A percentile compares a stretch with the other conserved stretches of the same genome.
phyloP scores from a whole-genome alignment of 495 filamentous ascomycete genomes.

The Aspergillus coremiiformis region DNA sequence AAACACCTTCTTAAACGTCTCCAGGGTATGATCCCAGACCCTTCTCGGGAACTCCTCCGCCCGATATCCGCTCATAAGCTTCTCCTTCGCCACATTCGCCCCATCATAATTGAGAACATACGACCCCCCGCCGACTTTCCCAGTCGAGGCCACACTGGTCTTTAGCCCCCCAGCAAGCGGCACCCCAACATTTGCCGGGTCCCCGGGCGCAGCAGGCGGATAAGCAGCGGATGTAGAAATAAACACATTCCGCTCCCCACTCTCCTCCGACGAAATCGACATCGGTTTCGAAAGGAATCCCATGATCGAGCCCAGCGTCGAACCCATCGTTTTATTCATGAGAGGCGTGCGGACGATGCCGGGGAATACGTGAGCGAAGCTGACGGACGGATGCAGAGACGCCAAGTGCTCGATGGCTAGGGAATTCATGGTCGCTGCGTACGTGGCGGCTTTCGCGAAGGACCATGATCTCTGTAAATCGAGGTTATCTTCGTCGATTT shows the following conservation, averaged over 20 bases:
- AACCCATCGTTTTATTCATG: constrained; percentile 12
- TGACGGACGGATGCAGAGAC: constrained; percentile 41
- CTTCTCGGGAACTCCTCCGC: constrained; percentile 35
- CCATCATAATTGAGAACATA: constrained; percentile 44
- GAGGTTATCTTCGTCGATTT: constrained; percentile 43
- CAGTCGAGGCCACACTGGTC: constrained; percentile 36
- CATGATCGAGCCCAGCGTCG: constrained; percentile 1
- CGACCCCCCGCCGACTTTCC: constrained; percentile 42
- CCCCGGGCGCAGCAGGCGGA: constrained; percentile 23
- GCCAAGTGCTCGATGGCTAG: constrained; percentile 45
- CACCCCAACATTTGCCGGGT: constrained; percentile 26
- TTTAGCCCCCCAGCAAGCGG: constrained; percentile 18
- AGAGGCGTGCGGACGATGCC: constrained; percentile 44
- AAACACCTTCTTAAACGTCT: constrained; percentile 30
- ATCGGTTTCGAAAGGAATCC: constrained; percentile 20
- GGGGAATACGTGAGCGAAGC: constrained; percentile 52
- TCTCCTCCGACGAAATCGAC: constrained; percentile 33
- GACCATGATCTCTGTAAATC: constrained; percentile 18
- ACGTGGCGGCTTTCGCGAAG: constrained; percentile 26
- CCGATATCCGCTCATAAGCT: constrained; percentile 29
- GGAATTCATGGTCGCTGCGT: constrained; percentile 43
- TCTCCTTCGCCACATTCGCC: constrained; percentile 31
- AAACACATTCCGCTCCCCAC: constrained; percentile 49
- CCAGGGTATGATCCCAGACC: constrained; percentile 45
- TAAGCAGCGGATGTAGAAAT: constrained; percentile 45